phyloP scores from a whole-genome alignment of 805 yeast species.

The Brettanomyces nanus region DNA sequence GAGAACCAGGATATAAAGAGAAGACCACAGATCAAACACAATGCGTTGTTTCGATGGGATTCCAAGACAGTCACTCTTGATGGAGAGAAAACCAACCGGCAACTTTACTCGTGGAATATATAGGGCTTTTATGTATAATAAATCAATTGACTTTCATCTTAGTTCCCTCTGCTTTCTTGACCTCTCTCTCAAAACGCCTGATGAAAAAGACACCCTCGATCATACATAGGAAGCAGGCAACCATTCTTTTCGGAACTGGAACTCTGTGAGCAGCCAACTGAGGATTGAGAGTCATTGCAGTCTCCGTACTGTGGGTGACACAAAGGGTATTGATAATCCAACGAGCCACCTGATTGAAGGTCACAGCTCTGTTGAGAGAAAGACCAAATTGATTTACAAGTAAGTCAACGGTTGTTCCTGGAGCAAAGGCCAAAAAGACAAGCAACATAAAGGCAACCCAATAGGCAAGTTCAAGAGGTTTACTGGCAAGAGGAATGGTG shows the following conservation, averaged over 20 bases:
- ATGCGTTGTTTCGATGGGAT: constrained; percentile 36
- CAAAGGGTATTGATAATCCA: constrained; percentile 19
- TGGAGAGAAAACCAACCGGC: constrained; percentile 10
- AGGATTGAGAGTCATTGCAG: constrained; percentile 40
- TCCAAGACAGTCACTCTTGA: constrained; percentile 18
- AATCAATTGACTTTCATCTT: too few species aligned
- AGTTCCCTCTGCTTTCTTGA: neutral
- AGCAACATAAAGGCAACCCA: constrained; percentile 4
- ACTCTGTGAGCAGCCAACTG: constrained; percentile 50
- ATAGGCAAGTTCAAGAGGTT: constrained; percentile 35
- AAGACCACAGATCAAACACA: constrained; percentile 36
- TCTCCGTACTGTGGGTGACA: constrained; percentile 45
- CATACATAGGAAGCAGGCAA: constrained; percentile 46
- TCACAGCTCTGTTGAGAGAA: constrained; percentile 5
- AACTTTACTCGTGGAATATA: constrained; percentile 12
- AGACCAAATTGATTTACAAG: constrained; percentile 6
- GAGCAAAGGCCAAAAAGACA: constrained; percentile 8
- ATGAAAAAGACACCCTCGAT: constrained; percentile 56
- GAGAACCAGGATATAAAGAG: constrained; percentile 9
- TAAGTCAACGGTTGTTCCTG: constrained; percentile 3
- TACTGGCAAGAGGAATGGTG: constrained; percentile 16
- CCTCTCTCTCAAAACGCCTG: constrained; percentile 30
- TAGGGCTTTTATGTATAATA: neutral
- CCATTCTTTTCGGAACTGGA: constrained; percentile 36
- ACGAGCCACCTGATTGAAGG: constrained; percentile 7